Base-by-base conservation (phyloP, 768 basidiomycete genomes). In the Hygrocybe coccinea region DNA sequence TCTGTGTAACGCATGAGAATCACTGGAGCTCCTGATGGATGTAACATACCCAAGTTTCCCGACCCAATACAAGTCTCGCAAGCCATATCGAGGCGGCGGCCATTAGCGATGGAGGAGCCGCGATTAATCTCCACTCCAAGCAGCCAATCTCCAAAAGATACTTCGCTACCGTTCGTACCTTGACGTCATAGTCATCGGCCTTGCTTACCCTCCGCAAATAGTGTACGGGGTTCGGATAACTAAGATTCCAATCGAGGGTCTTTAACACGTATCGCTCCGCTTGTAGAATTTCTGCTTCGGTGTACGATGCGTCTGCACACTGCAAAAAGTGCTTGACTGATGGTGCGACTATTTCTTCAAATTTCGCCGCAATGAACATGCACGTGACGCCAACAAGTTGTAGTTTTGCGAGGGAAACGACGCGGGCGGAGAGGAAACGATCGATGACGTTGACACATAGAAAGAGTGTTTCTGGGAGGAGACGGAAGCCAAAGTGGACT, bases 331-430 rank as follows among this genome's bases (percentile, higher is more conserved):
- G 89, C n/a, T 76, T 74, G 21, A 95, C 89, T 1, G 90, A 90
- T 2, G 97, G 95, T 2, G 93, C 85, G 51, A 93, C 83, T 58
- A 95, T 88, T 72, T 98, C 95, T 73, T 99, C 97, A 54, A 95
- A 93, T 71, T 99, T 99, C 29, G 93, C 84, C 0, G 97, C 84
- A 60, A 98, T 80, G 72, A 97, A 95, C 69, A 99, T 80, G 64
- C 92, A 91, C 1, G 95, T 90, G 43, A 97, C 80, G 45, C 97
- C 97, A 43, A 98, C 94, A 33, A 99, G 84, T 71, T 98, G 97
- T 22, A 97, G 85, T 70, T 97, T 97, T 65, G 87, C 84, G 48
- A 97, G 79, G 9, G 93, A 93, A 52, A 97, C 89, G 5, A 78
- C 74, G 3, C 95, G 89, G 10, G 82, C 77, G 1, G 84, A 85